phyloP scores from a whole-genome alignment of 352 stramenopile species.

The Hyaloperonospora arabidopsidis region DNA sequence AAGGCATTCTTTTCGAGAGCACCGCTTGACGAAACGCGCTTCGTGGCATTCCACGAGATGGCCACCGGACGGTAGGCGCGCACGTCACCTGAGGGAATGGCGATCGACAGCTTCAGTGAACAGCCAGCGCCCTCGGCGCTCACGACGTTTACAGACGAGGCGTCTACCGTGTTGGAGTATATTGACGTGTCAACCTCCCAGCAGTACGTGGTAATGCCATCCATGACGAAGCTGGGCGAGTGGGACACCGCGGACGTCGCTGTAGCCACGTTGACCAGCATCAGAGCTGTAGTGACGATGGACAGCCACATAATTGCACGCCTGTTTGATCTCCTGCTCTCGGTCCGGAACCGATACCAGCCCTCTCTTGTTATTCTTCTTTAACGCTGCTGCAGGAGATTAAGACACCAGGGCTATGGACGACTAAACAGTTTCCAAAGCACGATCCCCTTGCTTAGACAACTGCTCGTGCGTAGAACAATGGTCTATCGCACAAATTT shows the following conservation, averaged over 20 bases:
- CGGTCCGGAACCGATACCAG: conserved; percentile 8
- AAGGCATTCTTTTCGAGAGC: conserved; percentile 42
- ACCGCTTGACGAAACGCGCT: conserved; percentile 30
- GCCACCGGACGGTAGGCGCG: conserved; percentile 52
- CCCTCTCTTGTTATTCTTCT: conserved; percentile 8
- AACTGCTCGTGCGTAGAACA: conserved; percentile 18
- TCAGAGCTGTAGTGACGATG: conserved; percentile 3
- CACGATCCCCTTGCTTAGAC: conserved; percentile 11
- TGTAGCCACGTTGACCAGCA: conserved; percentile 16
- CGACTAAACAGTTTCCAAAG: conserved; percentile 12
- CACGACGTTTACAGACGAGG: conserved; percentile 28
- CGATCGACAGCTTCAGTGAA: conserved; percentile 41
- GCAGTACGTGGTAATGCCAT: conserved; percentile 52
- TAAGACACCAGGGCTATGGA: conserved; percentile 14
- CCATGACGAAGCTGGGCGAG: conserved; percentile 21
- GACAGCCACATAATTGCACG: conserved; percentile 5
- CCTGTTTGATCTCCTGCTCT: conserved; percentile 8
- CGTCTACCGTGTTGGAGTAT: conserved; percentile 42
- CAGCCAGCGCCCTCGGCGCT: conserved; percentile 41
- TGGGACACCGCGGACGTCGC: conserved; percentile 15
- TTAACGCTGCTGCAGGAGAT: conserved; percentile 13
- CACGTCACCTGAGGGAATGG: conserved; percentile 33
- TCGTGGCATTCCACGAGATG: conserved; percentile 58
- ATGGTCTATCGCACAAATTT: conserved; percentile 16
- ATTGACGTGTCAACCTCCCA: conserved; percentile 51